Evolutionary conservation across 192 early-diverging fungal species (phyloP).

Genomic region (Entrophospora sp.): DNA sequence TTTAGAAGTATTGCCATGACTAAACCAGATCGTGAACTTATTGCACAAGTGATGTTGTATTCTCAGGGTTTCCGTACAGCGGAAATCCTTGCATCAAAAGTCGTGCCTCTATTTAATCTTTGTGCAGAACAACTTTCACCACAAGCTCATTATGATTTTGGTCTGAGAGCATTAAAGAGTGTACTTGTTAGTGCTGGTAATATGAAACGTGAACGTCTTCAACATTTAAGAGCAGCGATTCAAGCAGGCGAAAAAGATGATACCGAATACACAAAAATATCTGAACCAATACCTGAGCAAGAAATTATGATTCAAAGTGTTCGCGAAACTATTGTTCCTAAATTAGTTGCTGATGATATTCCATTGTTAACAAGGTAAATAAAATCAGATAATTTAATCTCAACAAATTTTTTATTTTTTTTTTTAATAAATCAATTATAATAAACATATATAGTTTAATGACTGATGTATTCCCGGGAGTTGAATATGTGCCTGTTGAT

Average conservation of each 20-base stretch:
- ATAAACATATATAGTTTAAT: too few species aligned
- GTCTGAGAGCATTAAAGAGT: conserved; percentile 95
- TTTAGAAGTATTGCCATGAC: conserved; percentile 99
- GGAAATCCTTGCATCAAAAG: conserved; percentile 87
- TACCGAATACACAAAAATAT: conserved; percentile 42
- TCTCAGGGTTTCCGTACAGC: conserved; percentile 98
- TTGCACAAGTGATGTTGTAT: conserved; percentile 99
- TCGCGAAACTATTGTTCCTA: conserved; percentile 94
- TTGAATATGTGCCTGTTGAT: conserved; percentile 73
- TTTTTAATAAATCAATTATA: too few species aligned
- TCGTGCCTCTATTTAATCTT: conserved; percentile 95
- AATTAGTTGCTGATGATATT: conserved; percentile 97
- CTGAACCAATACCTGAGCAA: conserved; percentile 71
- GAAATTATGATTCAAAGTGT: conserved; percentile 94
- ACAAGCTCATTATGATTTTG: conserved; percentile 99
- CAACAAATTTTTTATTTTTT: too few species aligned
- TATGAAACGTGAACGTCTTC: conserved; percentile 79
- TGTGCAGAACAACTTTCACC: conserved; percentile 90
- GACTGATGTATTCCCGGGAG: conserved; percentile 89
- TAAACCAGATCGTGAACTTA: conserved; percentile 92
- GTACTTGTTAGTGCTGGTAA: conserved; percentile 99
- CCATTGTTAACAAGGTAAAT: conserved; percentile 63
- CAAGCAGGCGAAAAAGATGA: conserved; percentile 26
- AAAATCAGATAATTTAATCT: too few species aligned
- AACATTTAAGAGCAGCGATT: conserved; percentile 37